Evolutionary conservation across 2,329 filamentous ascomycete species (phyloP), one percentile per base, ranked within the genome.

Genomic region (Cryoendolithus antarcticus): DNA sequence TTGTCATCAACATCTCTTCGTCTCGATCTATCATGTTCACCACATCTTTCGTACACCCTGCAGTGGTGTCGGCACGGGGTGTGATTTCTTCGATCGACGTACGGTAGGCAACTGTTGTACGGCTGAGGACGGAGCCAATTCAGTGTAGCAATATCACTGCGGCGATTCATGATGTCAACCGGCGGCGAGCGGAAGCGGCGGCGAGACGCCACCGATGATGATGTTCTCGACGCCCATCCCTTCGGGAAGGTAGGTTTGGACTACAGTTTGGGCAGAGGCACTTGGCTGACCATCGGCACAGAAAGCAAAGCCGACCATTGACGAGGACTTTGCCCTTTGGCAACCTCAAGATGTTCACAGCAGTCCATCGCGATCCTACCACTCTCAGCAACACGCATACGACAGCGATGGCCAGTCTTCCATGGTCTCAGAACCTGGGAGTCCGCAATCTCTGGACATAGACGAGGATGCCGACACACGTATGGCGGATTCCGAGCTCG

Each of bases 401-500:
- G 53, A 57, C 39, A 54, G 51, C 43, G 51, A 56, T 32, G 50
- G 53, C 27, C 49, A 53, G 10, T 55, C 53, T 8, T 55, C 52
- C 24, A 50, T 56, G 44, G 42, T 51, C 12, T 57, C 54, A 2
- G 55, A 58, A 35, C 51, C 52, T 5, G 53, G 53, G 21, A 56
- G 52, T 39, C 50, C 50, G 4, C 53, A 54, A 38, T 51, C 54
- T 34, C 35, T 53, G 12, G 44, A 44, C 13, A 52, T 52, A 3
- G 51, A 45, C 24, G 54, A 56, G 19, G 48, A 37, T 11, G 15
- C 29, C 15, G 46, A 47, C 30, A 27, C 24, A 27, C 24, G 7
- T 8, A 41, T 39, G 38, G 35, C 35, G 30, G 11, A 32, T 9
- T 41, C 35, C 10, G 39, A 41, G 9, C 41, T 42, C 32, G 44